These are phyloP conservation scores for Vachellia pachyceras DNA, from an alignment of 306 rosid genomes.

Conservation along the genomic window DNA sequence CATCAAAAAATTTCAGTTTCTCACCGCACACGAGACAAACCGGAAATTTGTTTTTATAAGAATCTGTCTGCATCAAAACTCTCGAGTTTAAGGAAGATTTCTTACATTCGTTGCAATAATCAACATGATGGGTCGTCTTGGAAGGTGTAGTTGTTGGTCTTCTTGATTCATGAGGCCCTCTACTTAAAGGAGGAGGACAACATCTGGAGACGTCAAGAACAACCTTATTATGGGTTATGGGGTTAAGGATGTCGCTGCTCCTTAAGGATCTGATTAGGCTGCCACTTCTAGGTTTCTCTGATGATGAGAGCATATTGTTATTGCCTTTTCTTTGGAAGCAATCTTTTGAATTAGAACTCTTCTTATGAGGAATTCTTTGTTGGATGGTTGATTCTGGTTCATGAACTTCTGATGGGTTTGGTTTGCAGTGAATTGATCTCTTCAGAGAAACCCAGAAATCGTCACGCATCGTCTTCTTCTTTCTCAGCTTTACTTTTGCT, in stretches of 20 bases:
- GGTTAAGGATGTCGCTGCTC: constrained; percentile 28
- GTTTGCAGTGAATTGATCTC: constrained; percentile 55
- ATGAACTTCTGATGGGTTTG: constrained; percentile 50
- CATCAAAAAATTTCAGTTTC: constrained; percentile 36
- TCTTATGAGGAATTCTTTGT: constrained; percentile 16
- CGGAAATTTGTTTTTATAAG: neutral
- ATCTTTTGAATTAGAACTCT: constrained; percentile 41
- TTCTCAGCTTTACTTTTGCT: constrained; percentile 11
- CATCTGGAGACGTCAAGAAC: constrained; percentile 31
- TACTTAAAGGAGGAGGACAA: constrained; percentile 37
- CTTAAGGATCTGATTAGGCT: constrained; percentile 23
- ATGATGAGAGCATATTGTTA: constrained; percentile 11
- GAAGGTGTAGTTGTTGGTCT: constrained; percentile 19
- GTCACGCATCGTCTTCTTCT: constrained; percentile 46
- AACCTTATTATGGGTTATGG: constrained; percentile 41
- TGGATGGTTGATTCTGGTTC: constrained; percentile 45
- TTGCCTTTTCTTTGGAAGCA: constrained; percentile 44
- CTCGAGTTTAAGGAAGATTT: constrained; percentile 23
- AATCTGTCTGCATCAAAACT: constrained; percentile 33
- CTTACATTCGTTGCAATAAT: constrained; percentile 36
- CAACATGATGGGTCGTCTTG: constrained; percentile 15
- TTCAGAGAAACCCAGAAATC: constrained; percentile 47
- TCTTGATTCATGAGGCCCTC: constrained; percentile 31
- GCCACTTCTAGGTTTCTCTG: constrained; percentile 39
- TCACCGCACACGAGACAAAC: constrained; percentile 52